Evolutionary conservation across 2,329 filamentous ascomycete species (phyloP), one percentile per base, ranked within the genome.

Genomic region (Corniculantispora saksenae): DNA sequence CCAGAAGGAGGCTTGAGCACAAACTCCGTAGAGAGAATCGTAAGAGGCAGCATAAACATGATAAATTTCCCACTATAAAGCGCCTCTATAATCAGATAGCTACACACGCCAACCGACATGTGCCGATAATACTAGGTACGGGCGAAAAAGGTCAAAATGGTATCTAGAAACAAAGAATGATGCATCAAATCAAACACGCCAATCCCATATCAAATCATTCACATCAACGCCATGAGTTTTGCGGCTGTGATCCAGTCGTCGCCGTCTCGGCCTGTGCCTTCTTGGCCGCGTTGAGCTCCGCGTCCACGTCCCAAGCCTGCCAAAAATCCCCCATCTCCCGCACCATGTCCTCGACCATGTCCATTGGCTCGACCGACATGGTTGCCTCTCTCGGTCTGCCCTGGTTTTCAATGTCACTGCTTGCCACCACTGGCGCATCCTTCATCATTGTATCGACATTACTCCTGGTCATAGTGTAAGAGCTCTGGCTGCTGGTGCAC

Each of bases 261-360:
- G 63, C 19, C 55, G 61, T 45, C 56, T 68, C 40, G 25, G 51
- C 60, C 25, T 66, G 56, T 61, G 64, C 47, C 67, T 69, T 72
- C 8, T 72, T 71, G 10, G 71, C 73, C 63, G 73, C 66, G 0
- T 74, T 72, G 10, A 81, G 70, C 63, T 81, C 78, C 1, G 67
- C 69, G 45, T 78, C 76, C 48, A 78, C 70, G 56, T 78, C 70
- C 74, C 73, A 79, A 17, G 71, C 67, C 59, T 76, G 70, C 50
- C 77, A 68, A 56, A 77, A 72, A 54, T 77, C 76, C 35, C 72
- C 72, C 71, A 79, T 76, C 60, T 78, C 76, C 13, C 72, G 70
- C 63, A 79, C 74, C 53, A 79, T 70, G 43, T 79, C 76, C 38
- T 78, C 75, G 3, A 77, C 73, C 68, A 78, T 71, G 58, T 78